Evolutionary conservation across 176 grass and related monocot species (phyloP).

Genomic region (Oryza australiensis): DNA sequence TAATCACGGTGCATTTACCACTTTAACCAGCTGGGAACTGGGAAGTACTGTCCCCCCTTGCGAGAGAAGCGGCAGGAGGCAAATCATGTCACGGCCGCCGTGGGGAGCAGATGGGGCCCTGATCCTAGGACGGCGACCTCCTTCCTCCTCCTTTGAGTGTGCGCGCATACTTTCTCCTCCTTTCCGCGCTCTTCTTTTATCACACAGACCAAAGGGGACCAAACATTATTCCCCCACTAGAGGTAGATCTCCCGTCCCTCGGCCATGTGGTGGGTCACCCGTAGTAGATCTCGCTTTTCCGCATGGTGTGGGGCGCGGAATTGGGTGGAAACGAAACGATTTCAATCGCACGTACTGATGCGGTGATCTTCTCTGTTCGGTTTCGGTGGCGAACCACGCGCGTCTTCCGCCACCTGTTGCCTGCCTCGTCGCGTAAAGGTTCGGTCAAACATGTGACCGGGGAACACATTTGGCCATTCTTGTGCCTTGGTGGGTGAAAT

Average conservation of each 20-base stretch:
- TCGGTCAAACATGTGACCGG: background rate
- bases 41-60: background rate
- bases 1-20: too few species aligned
- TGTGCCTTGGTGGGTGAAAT: background rate
- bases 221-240: slow-evolving; percentile 27
- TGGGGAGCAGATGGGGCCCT: background rate
- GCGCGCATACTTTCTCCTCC: background rate
- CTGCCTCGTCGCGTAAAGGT: background rate
- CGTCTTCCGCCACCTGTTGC: background rate
- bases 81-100: background rate
- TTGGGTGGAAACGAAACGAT: background rate
- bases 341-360: background rate
- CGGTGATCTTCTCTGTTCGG: background rate
- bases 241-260: slow-evolving; percentile 16
- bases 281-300: slow-evolving; percentile 4
- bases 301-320: background rate
- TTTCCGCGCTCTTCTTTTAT: background rate
- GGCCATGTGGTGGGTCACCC: slow-evolving; percentile 35
- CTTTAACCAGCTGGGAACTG: too few species aligned
- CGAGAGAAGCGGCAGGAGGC: background rate
- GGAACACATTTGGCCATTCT: background rate
- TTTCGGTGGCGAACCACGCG: background rate
- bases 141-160: background rate
- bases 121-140: slow-evolving; percentile 13
- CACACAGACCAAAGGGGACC: slow-evolving; percentile 1